Evolutionary conservation across 352 stramenopile genomes (phyloP).

Genomic region (Globisporangium uncinulatum): DNA sequence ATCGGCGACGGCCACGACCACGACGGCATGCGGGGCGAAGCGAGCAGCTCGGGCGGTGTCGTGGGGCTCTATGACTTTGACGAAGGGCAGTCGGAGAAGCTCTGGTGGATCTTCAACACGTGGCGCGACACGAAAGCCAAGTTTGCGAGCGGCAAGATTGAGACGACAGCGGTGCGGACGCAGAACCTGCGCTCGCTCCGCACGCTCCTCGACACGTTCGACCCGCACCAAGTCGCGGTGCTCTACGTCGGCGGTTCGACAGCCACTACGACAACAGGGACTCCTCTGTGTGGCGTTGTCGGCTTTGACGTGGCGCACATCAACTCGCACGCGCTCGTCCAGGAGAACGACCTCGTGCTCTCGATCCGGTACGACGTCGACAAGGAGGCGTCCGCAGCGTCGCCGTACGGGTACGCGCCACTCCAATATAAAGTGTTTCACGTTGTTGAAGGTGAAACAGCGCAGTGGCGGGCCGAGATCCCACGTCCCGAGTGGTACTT

Average conservation of each 20-base stretch:
- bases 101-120: slow-evolving; percentile 82
- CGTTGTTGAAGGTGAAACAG: slow-evolving; percentile 47
- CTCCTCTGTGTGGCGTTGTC: slow-evolving; percentile 31
- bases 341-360: slow-evolving; percentile 60
- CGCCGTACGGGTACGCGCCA: slow-evolving; percentile 13
- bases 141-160: slow-evolving; percentile 68
- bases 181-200: slow-evolving; percentile 68
- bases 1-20: slow-evolving; percentile 22
- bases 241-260: slow-evolving; percentile 34
- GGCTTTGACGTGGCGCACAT: slow-evolving; percentile 78
- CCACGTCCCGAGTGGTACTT: slow-evolving; percentile 74
- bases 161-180: slow-evolving; percentile 56
- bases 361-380: slow-evolving; percentile 50
- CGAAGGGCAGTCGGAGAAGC: slow-evolving; percentile 69
- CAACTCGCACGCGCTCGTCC: slow-evolving; percentile 67
- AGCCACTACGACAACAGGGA: not conserved
- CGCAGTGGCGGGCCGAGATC: slow-evolving; percentile 56
- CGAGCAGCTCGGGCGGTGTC: slow-evolving; percentile 40
- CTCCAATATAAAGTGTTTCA: slow-evolving; percentile 66
- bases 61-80: slow-evolving; percentile 78
- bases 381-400: not conserved
- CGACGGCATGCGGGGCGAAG: slow-evolving; percentile 32
- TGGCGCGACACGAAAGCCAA: slow-evolving; percentile 60
- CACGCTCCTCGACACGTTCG: slow-evolving; percentile 67
- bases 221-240: slow-evolving; percentile 75